Percentiles rank a stretch among this genome's conserved stretches.
Evolutionary conservation across 805 yeast genomes (phyloP).

Genomic region (Kodamaea restingae): DNA sequence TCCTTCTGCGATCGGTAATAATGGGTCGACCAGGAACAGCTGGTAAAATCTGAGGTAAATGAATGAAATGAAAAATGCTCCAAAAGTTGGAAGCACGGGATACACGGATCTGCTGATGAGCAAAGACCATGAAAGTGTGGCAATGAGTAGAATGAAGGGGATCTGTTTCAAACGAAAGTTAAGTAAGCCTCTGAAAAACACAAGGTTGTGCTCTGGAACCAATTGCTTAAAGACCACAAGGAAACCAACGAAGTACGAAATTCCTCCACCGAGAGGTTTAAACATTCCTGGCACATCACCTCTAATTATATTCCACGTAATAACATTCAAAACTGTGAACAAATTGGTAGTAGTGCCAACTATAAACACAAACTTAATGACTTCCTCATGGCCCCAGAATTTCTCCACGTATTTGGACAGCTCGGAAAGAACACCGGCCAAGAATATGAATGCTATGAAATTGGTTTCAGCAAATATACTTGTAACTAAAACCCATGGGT

Average conservation of each 20-base stretch:
- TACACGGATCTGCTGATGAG: slow-evolving; percentile 31
- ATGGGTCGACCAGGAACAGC: slow-evolving; percentile 48
- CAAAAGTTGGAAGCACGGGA: slow-evolving; percentile 53
- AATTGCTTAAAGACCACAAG: slow-evolving; percentile 54
- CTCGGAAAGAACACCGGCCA: slow-evolving; percentile 32
- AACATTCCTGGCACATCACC: slow-evolving; percentile 36
- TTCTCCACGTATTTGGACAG: slow-evolving; percentile 47
- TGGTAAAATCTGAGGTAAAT: slow-evolving; percentile 76
- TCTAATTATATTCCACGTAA: slow-evolving; percentile 32
- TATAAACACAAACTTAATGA: slow-evolving; percentile 47
- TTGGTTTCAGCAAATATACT: slow-evolving; percentile 63
- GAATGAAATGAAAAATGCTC: slow-evolving; percentile 69
- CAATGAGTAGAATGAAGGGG: slow-evolving; percentile 44
- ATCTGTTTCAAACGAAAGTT: slow-evolving; percentile 57
- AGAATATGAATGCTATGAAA: slow-evolving; percentile 41
- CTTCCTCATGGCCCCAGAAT: slow-evolving; percentile 50
- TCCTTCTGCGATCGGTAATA: slow-evolving; percentile 45
- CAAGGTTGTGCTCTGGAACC: slow-evolving; percentile 54
- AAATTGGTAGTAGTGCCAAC: slow-evolving; percentile 57
- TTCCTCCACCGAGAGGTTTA: slow-evolving; percentile 49
- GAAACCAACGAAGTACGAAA: slow-evolving; percentile 50
- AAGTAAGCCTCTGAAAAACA: slow-evolving; percentile 41
- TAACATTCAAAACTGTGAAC: slow-evolving; percentile 41
- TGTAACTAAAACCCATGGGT: slow-evolving; percentile 63
- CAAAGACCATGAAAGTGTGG: slow-evolving; percentile 36